Base-by-base conservation (phyloP, 345 rosid species). In the Boechera retrofracta region DNA sequence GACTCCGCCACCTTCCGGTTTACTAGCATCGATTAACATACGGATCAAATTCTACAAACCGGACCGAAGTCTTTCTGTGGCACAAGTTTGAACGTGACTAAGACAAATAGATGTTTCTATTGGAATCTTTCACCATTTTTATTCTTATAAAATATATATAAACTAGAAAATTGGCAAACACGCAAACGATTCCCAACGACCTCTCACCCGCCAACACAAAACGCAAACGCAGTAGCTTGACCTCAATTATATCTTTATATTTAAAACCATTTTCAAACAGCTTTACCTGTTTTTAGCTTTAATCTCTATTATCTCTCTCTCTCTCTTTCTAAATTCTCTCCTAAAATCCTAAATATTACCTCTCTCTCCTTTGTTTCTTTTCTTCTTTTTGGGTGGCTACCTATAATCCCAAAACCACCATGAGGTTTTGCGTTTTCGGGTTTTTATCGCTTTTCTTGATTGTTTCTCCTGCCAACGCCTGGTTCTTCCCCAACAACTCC, bases 401-500 rank as follows among this genome's bases (percentile, higher is more conserved):
- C 73, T 66, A 38, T 66, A 72, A 72, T 78, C 74, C 64, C 21
- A 72, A 78, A 67, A 73, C 71, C 74, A 73, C 61, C 71, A 79
- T 79, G 82, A 79, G 82, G 75, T 67, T 79, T 79, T 44, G 66
- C 33, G 60, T 79, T 80, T 80, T 56, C 49, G 75, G 73, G 28
- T 74, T 70, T 16, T 39, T 75, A 70, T 80, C 49, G 57, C 10
- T 80, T 3, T 31, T 55, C 8, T n/a, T 80, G 5, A 36, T 75
- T 32, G 11, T 26, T 21, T 63, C 76, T 75, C 82, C 82, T 6
- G 57, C 39, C 58, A 57, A 73, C 36, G 82, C 82, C 18, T 80
- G 71, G 72, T 80, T 80, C 76, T 75, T 80, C 82, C 79, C 82
- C 5, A 80, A 69, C 71, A 79, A 75, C 72, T 57, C 79, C 49